phyloP scores from a whole-genome alignment of 805 yeast genomes.

The Cyberlindnera nakhonratchasimensis region DNA sequence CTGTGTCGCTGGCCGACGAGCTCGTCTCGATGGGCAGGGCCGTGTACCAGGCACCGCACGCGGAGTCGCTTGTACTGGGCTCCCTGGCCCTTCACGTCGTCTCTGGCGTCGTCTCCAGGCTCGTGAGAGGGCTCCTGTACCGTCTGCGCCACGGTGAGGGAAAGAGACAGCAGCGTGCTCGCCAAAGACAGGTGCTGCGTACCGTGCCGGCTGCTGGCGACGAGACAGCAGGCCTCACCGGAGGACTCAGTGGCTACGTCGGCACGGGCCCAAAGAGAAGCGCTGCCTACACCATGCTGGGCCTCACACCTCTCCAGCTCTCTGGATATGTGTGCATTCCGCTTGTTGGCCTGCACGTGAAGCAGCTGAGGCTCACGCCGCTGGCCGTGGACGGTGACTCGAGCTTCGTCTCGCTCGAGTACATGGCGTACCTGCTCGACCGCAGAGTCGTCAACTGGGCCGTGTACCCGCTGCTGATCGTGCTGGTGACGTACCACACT shows the following conservation, averaged over 20 bases:
- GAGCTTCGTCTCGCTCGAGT: slow-evolving; percentile 49
- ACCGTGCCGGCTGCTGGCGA: background rate
- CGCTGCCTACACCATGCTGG: slow-evolving; percentile 39
- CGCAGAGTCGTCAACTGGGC: slow-evolving; percentile 27
- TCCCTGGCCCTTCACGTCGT: slow-evolving; percentile 46
- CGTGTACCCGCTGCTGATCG: slow-evolving; percentile 34
- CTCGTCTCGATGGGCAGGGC: slow-evolving; percentile 57
- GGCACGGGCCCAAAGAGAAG: slow-evolving; percentile 54
- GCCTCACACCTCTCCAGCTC: slow-evolving; percentile 54
- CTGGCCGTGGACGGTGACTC: slow-evolving; percentile 61
- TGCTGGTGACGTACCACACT: slow-evolving; percentile 48
- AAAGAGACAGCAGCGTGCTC: slow-evolving; percentile 23
- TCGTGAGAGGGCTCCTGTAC: slow-evolving; percentile 33
- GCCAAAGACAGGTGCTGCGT: slow-evolving; percentile 7
- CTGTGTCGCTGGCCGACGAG: slow-evolving; percentile 45
- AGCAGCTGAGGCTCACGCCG: slow-evolving; percentile 49
- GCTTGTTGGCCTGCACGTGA: slow-evolving; percentile 43
- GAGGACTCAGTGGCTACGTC: slow-evolving; percentile 45
- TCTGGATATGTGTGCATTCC: slow-evolving; percentile 56
- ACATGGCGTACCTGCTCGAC: slow-evolving; percentile 40
- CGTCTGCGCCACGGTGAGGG: slow-evolving; percentile 25
- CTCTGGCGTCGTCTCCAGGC: slow-evolving; percentile 48
- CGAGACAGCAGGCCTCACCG: slow-evolving; percentile 58
- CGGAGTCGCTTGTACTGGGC: slow-evolving; percentile 44
- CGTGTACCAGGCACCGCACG: slow-evolving; percentile 55